These are phyloP conservation scores for Naganishia sp. DNA, from an alignment of 1,284 basidiomycete genomes.

Conservation along the genomic window DNA sequence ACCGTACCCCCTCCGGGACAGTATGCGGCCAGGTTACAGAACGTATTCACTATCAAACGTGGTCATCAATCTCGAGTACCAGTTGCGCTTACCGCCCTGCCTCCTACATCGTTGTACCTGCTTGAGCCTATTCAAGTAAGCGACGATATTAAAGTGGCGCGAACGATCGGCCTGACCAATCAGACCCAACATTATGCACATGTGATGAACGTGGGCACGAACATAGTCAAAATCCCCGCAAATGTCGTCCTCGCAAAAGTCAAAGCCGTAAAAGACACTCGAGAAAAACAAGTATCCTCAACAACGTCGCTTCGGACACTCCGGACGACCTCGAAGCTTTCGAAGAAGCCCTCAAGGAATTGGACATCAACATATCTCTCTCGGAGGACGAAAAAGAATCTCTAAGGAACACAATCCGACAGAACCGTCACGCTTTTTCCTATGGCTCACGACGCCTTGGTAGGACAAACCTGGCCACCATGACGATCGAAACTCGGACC, in stretches of 20 bases:
- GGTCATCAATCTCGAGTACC: constrained; percentile 16
- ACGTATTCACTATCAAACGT: constrained; percentile 11
- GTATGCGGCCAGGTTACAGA: not conserved
- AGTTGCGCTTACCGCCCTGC: not conserved
- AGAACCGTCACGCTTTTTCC: constrained; percentile 13
- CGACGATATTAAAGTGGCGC: constrained; percentile 1
- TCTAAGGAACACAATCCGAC: not conserved
- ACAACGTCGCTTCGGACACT: not conserved
- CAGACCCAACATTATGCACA: not conserved
- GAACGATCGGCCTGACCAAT: not conserved
- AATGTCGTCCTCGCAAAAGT: not conserved
- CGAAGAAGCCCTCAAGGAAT: not conserved
- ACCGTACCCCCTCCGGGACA: not conserved
- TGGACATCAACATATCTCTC: constrained; percentile 22
- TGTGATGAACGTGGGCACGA: not conserved
- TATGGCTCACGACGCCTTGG: constrained; percentile 12
- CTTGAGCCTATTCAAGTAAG: not conserved
- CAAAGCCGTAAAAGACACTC: not conserved
- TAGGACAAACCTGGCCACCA: constrained; percentile 11
- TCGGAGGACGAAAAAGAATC: not conserved
- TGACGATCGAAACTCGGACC: constrained; percentile 27
- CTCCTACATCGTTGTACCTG: constrained; percentile 35
- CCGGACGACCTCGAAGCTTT: not conserved
- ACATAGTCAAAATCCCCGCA: not conserved
- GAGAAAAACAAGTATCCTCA: not conserved